Evolutionary conservation across 768 basidiomycete genomes (phyloP), one percentile per base, ranked within the genome.

Genomic region (Tephrocybe sp.): DNA sequence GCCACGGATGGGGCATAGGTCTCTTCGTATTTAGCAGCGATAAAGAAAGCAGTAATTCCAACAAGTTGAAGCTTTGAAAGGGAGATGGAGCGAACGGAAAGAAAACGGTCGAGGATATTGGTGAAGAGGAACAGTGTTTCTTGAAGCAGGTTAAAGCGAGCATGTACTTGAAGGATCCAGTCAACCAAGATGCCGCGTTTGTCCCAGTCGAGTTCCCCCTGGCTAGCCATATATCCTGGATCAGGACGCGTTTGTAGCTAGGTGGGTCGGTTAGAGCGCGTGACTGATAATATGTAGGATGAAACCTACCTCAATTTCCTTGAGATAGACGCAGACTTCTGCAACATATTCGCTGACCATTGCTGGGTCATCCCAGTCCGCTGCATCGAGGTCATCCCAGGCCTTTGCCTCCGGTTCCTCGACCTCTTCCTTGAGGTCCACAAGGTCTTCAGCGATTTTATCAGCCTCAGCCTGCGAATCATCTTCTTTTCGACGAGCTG

Each of bases 321-420:
- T 85, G 66, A 94, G 80, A 72, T 96, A 96, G 48, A 84, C 72
- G 66, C 93, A 92, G 46, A 95, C 90, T 51, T 95, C 94, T 12
- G 68, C 72, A 42, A 95, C 91, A 62, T 97, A 97, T 68, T 95
- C 89, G 69, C 85, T 87, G 50, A 92, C 93, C 91, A 94, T 95
- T 53, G 82, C 70, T 22, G 94, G 93, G 62, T 97, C 92, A 52
- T 91, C 89, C 47, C 74, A 82, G 65, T 98, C 95, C 17, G 87
- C 92, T 2, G 82, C 84, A 57, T 98, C 94, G 13, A 96, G 74
- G 60, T 96, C 93, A 34, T 84, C 84, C 92, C 90, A 95, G 72
- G 58, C 55, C 74, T 76, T 49, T 72, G 76, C 49, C n/a, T 71
- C 71, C n/a, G 70, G 67, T 26, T 17, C 16, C 4, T 49, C 72